Conservation (phyloP, 228 moss, liverwort and hornwort species). For the Sphagnum magellanicum region DNA sequence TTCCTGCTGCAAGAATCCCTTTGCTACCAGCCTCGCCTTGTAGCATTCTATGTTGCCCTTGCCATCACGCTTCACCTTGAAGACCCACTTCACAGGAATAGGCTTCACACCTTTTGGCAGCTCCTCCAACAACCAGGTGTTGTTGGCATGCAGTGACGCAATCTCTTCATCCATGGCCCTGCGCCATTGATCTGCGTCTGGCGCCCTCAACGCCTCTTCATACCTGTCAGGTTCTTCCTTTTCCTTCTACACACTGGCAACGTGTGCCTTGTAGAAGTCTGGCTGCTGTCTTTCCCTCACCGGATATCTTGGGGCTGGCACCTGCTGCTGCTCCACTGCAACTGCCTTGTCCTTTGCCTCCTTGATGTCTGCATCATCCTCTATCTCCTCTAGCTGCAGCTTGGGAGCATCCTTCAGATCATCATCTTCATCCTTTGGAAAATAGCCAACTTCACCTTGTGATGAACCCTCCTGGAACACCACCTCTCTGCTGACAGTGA, state of each 20-base stretch:
- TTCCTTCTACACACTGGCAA: no score
- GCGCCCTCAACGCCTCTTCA: not conserved
- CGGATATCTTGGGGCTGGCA: not conserved
- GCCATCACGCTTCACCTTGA: not conserved
- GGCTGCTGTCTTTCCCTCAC: not conserved
- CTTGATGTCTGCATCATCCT: no score
- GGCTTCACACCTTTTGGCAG: not conserved
- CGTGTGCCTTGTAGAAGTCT: not conserved
- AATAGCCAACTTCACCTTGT: no score
- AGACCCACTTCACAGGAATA: constrained; percentile 1
- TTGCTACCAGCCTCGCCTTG: no score
- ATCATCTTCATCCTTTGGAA: not conserved
- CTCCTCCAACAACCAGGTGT: constrained; percentile 1
- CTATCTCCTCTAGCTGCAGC: no score
- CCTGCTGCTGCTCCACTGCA: no score
- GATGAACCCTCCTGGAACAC: no score
- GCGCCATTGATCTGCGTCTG: not conserved
- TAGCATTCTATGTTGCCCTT: no score
- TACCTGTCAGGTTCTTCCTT: not conserved
- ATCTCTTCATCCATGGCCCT: constrained; percentile 6
- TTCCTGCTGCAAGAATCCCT: no score
- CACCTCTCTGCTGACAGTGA: not conserved
- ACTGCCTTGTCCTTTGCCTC: no score
- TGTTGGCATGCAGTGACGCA: not conserved
- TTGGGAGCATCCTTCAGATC: not conserved